A percentile compares a stretch with the other conserved stretches of the same genome.
These are phyloP conservation scores for Cryptococcus wingfieldii DNA, from an alignment of 1,284 basidiomycete species.

Conservation along the genomic window DNA sequence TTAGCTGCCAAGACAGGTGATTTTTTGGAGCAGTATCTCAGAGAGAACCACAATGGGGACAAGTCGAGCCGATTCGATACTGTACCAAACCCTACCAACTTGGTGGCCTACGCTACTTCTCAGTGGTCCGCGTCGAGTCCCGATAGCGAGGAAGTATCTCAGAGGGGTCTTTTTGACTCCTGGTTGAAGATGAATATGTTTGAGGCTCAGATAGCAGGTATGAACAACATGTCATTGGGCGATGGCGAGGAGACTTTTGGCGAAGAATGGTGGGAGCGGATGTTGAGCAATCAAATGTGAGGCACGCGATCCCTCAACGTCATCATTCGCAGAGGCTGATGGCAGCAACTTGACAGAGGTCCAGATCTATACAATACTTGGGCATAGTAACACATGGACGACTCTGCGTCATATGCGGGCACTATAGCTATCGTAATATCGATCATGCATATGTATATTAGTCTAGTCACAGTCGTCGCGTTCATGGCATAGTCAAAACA, in stretches of 20 bases:
- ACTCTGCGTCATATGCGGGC: no score
- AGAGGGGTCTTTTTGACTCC: background rate
- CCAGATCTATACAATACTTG: no score
- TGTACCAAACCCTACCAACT: no score
- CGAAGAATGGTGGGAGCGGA: conserved; percentile 22
- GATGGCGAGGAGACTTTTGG: conserved; percentile 2
- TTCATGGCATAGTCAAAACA: no score
- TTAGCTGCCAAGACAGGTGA: conserved; percentile 45
- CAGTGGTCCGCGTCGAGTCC: no score
- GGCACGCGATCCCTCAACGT: background rate
- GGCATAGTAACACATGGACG: no score
- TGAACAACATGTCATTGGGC: conserved; percentile 7
- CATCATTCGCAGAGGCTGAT: no score
- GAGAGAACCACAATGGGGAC: conserved; percentile 6
- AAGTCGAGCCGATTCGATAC: background rate
- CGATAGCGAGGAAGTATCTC: background rate
- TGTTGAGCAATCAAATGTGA: conserved; percentile 23
- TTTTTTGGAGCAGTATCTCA: conserved; percentile 27
- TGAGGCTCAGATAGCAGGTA: conserved; percentile 8
- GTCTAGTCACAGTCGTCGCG: no score
- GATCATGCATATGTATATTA: no score
- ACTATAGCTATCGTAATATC: no score
- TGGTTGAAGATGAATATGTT: conserved; percentile 11
- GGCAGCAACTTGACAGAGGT: no score
- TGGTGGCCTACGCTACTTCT: no score